Evolutionary conservation across 176 grass and related monocot genomes (phyloP).

Genomic region (Rhynchospora pubera): DNA sequence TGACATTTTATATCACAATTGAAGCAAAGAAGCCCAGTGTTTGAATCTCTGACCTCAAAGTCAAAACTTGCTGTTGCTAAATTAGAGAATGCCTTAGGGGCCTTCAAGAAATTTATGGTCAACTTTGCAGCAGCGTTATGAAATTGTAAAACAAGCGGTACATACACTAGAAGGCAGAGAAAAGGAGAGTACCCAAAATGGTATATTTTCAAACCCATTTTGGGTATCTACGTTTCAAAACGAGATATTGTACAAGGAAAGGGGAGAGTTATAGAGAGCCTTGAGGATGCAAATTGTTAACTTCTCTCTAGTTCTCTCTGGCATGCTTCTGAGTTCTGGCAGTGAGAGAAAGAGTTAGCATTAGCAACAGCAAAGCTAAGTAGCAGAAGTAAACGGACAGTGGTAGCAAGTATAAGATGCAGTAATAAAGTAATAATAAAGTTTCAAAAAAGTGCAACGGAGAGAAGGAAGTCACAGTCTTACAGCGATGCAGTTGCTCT

Average conservation of each 20-base stretch:
- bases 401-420: conserved; percentile 6
- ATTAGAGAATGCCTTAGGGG: conserved; percentile 41
- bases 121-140: conserved; percentile 9
- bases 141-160: conserved; percentile 12
- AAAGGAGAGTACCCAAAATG: conserved; percentile 1
- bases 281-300: conserved; percentile 9
- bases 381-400: neutral
- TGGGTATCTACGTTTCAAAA: neutral
- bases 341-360: conserved; percentile 12
- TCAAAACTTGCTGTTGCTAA: conserved; percentile 46
- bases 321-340: neutral
- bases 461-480: neutral
- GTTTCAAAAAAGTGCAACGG: conserved; percentile 12
- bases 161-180: neutral
- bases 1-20: conserved; percentile 59
- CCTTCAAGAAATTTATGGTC: conserved; percentile 27
- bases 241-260: neutral
- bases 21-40: conserved; percentile 31
- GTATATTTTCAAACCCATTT: conserved; percentile 15
- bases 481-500: conserved; percentile 1
- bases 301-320: conserved; percentile 1
- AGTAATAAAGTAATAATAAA: conserved; percentile 18
- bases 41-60: conserved; percentile 39
- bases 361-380: neutral
- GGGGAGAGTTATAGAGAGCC: neutral